Base-by-base conservation (phyloP, 768 basidiomycete genomes). In the Trametes maxima region DNA sequence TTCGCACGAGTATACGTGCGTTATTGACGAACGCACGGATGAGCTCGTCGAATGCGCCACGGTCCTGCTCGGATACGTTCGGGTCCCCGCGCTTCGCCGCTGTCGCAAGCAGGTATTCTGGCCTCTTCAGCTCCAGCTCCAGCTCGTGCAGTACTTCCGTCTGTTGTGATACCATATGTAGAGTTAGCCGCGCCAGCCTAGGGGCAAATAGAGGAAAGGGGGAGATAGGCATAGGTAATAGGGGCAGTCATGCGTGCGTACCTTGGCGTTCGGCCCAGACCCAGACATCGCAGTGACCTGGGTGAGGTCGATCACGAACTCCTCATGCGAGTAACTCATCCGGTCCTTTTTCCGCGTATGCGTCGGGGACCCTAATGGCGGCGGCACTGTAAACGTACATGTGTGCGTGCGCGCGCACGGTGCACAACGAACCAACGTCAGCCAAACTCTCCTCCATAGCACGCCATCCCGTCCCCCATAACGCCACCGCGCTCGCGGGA, bases 1-100 rank as follows among this genome's bases (percentile, higher is more conserved):
- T 97, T 67, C 92, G 84, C 54, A 88, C 87, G 48, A 98, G 74
- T 75, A 97, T 94, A 63, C 97, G 82, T 3, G 92, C 86, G 65
- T 97, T 95, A 69, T 98, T 97, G 51, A 99, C 87, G 65, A 97
- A 92, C 14, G 91, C 92, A 48, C 92, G 86, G 45, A 99, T 86
- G 60, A 97, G 84, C 70, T 97, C 92, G 71, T 98, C 93, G 71
- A 95, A 98, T 6, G 87, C 86, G 63, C 78, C 82, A 24, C 85
- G 82, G 68, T 90, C 93, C 67, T 76, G 76, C 72, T 89, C 88
- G 28, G 82, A 74, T 60, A 74, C 79, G 62, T 76, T 81, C 49
- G 80, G 79, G 59, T 91, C 87, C 12, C 80, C 81, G 17, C 91
- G 84, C 70, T 86, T 87, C 45, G 80, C 76, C 0, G 90, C 94